phyloP scores from a whole-genome alignment of 1,284 basidiomycete genomes.

The Cerrena zonata region DNA sequence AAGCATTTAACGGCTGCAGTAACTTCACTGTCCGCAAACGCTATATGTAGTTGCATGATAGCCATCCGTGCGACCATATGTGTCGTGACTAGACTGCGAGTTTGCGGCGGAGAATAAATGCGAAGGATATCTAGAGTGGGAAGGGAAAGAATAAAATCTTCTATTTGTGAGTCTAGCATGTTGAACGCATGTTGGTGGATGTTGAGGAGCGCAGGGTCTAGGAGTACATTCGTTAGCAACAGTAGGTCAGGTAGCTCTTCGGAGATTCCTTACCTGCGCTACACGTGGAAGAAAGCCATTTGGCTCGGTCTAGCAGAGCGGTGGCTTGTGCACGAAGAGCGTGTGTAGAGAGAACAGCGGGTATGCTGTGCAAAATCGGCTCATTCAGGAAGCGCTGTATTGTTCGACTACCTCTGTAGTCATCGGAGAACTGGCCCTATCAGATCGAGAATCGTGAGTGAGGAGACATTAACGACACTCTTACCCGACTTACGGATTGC shows the following conservation, averaged over 20 bases:
- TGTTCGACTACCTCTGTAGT: constrained; percentile 15
- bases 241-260: neutral
- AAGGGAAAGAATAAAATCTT: constrained; percentile 26
- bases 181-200: constrained; percentile 24
- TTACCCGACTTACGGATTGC: constrained; percentile 41
- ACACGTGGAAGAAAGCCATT: constrained; percentile 11
- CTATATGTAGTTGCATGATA: constrained; percentile 33
- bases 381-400: constrained; percentile 25
- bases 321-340: constrained; percentile 29
- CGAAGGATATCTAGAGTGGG: constrained; percentile 14
- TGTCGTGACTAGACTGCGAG: constrained; percentile 14
- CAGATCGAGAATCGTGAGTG: constrained; percentile 4
- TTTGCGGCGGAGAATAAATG: constrained; percentile 11
- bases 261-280: constrained; percentile 5
- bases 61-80: constrained; percentile 29
- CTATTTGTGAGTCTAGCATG: constrained; percentile 30
- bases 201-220: constrained; percentile 18
- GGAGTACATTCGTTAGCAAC: constrained; percentile 3
- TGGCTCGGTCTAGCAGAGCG: constrained; percentile 25
- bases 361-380: constrained; percentile 12
- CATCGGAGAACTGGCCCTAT: constrained; percentile 18
- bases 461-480: too few relatives aligned
- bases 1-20: constrained; percentile 10
- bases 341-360: constrained; percentile 13
- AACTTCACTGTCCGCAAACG: constrained; percentile 17